These are phyloP conservation scores for Chaetomium sp. DNA, from an alignment of 2,329 filamentous ascomycete species.

Conservation along the genomic window DNA sequence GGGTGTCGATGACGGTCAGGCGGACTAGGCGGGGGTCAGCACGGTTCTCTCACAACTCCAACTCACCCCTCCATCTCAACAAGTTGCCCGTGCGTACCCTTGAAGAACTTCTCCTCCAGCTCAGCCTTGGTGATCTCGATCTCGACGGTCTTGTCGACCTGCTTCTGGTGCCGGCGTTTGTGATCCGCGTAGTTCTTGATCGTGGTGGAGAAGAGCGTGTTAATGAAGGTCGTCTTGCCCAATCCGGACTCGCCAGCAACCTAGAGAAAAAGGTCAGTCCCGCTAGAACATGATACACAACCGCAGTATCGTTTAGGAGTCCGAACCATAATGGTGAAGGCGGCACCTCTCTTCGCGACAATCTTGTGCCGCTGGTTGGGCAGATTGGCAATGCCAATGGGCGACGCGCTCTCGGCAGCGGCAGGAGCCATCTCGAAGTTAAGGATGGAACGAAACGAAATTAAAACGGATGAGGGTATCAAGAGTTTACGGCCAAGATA, in stretches of 20 bases:
- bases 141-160: constrained; percentile 99
- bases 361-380: constrained; percentile 72
- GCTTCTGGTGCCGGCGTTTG: constrained; percentile 98
- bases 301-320: not conserved
- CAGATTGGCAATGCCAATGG: constrained; percentile 68
- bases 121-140: constrained; percentile 99
- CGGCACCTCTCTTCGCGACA: constrained; percentile 78
- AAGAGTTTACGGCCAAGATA: constrained; percentile 14
- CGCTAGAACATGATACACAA: constrained; percentile 23
- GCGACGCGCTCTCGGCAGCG: constrained; percentile 55
- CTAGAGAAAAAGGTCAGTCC: constrained; percentile 37
- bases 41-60: not conserved
- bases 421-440: constrained; percentile 49
- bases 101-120: constrained; percentile 99
- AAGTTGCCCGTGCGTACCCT: constrained; percentile 55
- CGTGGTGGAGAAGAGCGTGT: constrained; percentile 98
- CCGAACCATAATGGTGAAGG: constrained; percentile 97
- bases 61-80: not conserved
- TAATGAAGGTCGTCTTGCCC: constrained; percentile 99
- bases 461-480: constrained; percentile 13
- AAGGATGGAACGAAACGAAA: constrained; percentile 11
- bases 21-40: constrained; percentile 58
- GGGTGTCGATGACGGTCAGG: constrained; percentile 96
- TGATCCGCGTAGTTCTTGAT: constrained; percentile 99
- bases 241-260: constrained; percentile 97